These are phyloP conservation scores for Naumovozyma baii DNA, from an alignment of 805 yeast genomes.

Conservation along the genomic window DNA sequence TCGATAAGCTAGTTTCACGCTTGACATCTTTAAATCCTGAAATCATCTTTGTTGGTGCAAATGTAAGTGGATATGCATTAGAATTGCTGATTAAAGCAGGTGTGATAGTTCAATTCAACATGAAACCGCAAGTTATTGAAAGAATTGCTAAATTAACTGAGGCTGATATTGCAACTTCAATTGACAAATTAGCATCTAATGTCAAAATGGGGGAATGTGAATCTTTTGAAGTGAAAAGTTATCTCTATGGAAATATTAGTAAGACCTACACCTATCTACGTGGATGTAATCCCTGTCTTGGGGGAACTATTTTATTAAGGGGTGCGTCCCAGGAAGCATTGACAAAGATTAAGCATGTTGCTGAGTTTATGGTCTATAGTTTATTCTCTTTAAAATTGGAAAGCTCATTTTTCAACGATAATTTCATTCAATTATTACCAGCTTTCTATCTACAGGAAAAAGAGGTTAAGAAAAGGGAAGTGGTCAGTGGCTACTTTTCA, in stretches of 20 bases:
- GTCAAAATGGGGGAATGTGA: constrained; percentile 71
- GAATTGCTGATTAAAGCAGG: constrained; percentile 61
- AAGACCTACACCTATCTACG: constrained; percentile 72
- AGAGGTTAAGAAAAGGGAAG: constrained; percentile 10
- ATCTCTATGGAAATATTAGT: constrained; percentile 41
- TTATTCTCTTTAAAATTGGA: constrained; percentile 75
- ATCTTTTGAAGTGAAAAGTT: constrained; percentile 61
- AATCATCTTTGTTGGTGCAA: constrained; percentile 65
- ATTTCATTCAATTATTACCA: constrained; percentile 45
- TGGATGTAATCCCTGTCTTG: constrained; percentile 65
- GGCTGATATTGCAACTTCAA: constrained; percentile 77
- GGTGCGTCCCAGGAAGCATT: constrained; percentile 61
- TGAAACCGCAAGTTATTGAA: constrained; percentile 74
- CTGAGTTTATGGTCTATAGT: constrained; percentile 71
- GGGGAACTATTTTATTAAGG: constrained; percentile 79
- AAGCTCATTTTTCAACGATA: constrained; percentile 61
- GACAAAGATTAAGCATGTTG: constrained; percentile 61
- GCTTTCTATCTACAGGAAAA: constrained; percentile 26
- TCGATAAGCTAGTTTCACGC: constrained; percentile 71
- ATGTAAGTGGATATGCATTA: constrained; percentile 76
- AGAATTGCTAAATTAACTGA: constrained; percentile 69
- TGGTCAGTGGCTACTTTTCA: constrained; percentile 26
- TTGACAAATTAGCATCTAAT: constrained; percentile 68
- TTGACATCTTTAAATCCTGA: constrained; percentile 69
- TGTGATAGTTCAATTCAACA: constrained; percentile 69